Evolutionary conservation across 2,329 filamentous ascomycete genomes (phyloP), one percentile per base, ranked within the genome.

Genomic region (Cytospora chrysosperma): DNA sequence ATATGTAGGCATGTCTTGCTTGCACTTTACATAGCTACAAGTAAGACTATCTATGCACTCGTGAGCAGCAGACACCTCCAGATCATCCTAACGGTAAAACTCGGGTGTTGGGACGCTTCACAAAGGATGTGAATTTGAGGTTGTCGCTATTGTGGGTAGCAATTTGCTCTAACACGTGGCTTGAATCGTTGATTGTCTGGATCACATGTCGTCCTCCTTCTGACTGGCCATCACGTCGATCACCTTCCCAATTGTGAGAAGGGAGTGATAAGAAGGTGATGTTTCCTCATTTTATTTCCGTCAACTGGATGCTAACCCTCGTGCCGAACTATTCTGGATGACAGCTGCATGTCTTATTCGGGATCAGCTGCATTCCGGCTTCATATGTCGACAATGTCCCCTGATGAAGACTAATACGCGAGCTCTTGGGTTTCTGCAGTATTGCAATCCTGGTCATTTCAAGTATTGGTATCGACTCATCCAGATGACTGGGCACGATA

Each of bases 261-360:
- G 19, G 43, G 17, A 47, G 9, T 4, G n/a, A 21, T 21, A 4
- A 5, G 5, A 43, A 24, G 34, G 21, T 15, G 15, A 21, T 21
- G 53, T 40, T 27, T 30, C 47, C 55, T 7, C 34, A 57, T 37
- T 13, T 28, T 21, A 27, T 50, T 21, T 37, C 24, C 21, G 34
- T 21, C 26, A 15, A 43, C 17, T 32, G 26, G 51, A 43, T 34
- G 49, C 43, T 47, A 13, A n/a, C 21, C 56, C 56, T 54, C 37
- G 61, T 49, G 56, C 21, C 52, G 34, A 40, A 49, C 43, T 21
- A 27, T 30, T 43, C 56, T 57, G 19, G 24, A 63, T 65, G 61
- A 57, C 64, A 63, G 28, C 37, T 65, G 64, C 54, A 65, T 61
- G 61, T 63, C 53, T 61, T 54, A 40, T 63, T 62, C 64, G 54